Percentiles rank a stretch among this genome's conserved stretches.
Conservation (phyloP, 2,329 filamentous ascomycete genomes). For the Fusarium sulawesiense region DNA sequence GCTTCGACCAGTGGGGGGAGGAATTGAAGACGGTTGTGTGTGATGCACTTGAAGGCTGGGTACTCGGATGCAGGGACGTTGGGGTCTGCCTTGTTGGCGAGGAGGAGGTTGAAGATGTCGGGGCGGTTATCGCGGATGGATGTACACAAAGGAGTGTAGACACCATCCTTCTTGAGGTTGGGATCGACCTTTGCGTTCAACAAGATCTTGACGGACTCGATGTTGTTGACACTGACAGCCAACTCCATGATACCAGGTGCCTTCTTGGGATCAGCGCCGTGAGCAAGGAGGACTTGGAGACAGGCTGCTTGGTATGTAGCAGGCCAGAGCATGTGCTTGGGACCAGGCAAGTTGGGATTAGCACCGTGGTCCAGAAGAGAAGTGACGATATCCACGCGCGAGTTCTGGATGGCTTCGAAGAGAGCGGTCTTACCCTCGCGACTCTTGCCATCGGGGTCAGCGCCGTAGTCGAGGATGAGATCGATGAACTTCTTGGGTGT, state of each 20-base stretch:
- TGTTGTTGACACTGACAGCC: conserved; percentile 68
- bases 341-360: conserved; percentile 74
- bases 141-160: conserved; percentile 75
- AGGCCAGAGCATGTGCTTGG: conserved; percentile 76
- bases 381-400: conserved; percentile 67
- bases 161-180: conserved; percentile 71
- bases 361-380: conserved; percentile 66
- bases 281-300: conserved; percentile 67
- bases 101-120: conserved; percentile 70
- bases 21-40: conserved; percentile 71
- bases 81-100: conserved; percentile 68
- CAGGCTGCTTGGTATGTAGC: conserved; percentile 68
- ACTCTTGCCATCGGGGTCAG: conserved; percentile 69
- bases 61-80: conserved; percentile 73
- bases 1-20: conserved; percentile 69
- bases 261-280: conserved; percentile 70
- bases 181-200: conserved; percentile 69
- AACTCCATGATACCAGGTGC: conserved; percentile 73
- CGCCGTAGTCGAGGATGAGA: conserved; percentile 69
- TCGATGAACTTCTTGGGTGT: conserved; percentile 66
- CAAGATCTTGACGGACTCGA: conserved; percentile 69
- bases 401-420: conserved; percentile 69
- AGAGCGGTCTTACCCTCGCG: conserved; percentile 71
- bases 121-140: conserved; percentile 73
- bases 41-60: conserved; percentile 75